Conservation (phyloP, 192 early-diverging fungal genomes). For the Coemansia sp. region DNA sequence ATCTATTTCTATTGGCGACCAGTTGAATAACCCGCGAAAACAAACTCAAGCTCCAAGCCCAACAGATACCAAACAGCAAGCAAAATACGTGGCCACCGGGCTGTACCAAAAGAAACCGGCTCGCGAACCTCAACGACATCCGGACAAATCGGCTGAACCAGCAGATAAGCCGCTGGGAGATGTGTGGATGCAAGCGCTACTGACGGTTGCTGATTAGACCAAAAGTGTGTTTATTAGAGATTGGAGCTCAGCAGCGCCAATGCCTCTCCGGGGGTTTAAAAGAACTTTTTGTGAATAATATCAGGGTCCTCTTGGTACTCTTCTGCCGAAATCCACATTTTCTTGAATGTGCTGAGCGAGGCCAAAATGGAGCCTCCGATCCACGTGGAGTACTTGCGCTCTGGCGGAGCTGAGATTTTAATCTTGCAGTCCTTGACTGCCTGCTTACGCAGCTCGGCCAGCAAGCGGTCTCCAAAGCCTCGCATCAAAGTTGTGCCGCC, state of each 20-base stretch:
- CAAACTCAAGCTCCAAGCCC: not conserved
- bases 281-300: constrained; percentile 79
- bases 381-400: constrained; percentile 98
- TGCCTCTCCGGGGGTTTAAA: constrained; percentile 34
- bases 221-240: too few species aligned
- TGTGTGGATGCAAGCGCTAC: constrained; percentile 28
- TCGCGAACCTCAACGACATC: not conserved
- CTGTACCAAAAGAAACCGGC: constrained; percentile 9
- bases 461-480: constrained; percentile 91
- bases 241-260: too few species aligned
- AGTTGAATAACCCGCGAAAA: not conserved
- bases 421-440: constrained; percentile 94
- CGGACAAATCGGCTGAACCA: not conserved
- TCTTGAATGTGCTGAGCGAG: constrained; percentile 96
- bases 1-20: constrained; percentile 17
- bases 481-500: constrained; percentile 92
- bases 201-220: too few species aligned
- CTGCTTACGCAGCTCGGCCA: constrained; percentile 85
- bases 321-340: constrained; percentile 99
- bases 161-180: not conserved
- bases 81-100: constrained; percentile 1
- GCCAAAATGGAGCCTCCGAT: constrained; percentile 96
- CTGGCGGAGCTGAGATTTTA: constrained; percentile 94
- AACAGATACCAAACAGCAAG: not conserved
- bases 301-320: constrained; percentile 97